Evolutionary conservation across 371 early-diverging fungal species (phyloP).

Genomic region (Ordospora colligata): DNA sequence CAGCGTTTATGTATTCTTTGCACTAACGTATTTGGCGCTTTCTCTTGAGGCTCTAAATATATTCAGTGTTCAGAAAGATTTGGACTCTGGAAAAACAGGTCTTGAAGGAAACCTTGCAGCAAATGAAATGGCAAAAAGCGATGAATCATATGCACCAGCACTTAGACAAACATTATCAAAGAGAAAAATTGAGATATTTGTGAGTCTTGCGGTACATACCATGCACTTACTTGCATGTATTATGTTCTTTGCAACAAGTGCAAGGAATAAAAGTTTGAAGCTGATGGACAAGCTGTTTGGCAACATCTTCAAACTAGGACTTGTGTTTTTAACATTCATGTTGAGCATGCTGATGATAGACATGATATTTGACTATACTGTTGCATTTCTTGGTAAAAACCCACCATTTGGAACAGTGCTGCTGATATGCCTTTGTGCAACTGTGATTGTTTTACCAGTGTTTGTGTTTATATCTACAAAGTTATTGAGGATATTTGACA

Average conservation of each 20-base stretch:
- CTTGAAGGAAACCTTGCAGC: slow-evolving; percentile 18
- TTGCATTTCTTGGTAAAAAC: not conserved
- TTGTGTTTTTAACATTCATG: not conserved
- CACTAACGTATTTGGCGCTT: slow-evolving; percentile 16
- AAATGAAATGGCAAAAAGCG: slow-evolving; percentile 13
- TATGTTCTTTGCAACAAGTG: not conserved
- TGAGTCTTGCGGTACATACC: not conserved
- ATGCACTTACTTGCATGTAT: not conserved
- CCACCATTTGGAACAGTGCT: not conserved
- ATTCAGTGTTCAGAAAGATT: not conserved
- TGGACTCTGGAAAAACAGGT: slow-evolving; percentile 16
- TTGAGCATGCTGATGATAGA: not conserved
- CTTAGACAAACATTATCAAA: not conserved
- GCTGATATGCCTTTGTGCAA: not conserved
- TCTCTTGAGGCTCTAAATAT: slow-evolving; percentile 18
- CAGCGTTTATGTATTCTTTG: slow-evolving; percentile 12
- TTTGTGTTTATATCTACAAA: not conserved
- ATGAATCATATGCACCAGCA: not conserved
- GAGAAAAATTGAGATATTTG: not conserved
- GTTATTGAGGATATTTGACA: slow-evolving; percentile 39
- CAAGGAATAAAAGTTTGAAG: not conserved
- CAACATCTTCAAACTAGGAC: not conserved
- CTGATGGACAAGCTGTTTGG: not conserved
- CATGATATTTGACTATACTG: not conserved
- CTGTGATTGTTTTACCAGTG: not conserved